Evolutionary conservation across 2,329 filamentous ascomycete genomes (phyloP), one percentile per base, ranked within the genome.

Genomic region (Paramyrothecium roridum): DNA sequence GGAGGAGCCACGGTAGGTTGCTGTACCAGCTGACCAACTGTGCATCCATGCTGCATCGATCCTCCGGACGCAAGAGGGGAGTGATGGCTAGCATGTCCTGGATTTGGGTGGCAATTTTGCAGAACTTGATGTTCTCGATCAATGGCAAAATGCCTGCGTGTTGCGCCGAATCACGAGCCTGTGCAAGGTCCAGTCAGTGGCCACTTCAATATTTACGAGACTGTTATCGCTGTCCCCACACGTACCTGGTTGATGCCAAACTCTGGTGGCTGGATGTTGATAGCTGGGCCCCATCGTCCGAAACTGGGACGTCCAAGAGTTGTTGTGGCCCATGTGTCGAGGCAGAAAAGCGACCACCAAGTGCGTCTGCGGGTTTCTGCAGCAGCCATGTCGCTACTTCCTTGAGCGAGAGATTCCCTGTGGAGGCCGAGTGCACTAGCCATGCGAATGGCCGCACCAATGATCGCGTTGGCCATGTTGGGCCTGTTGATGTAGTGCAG

Each of bases 41-140:
- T 3, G 76, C 75, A 63, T 93, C 89, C 20, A 91, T 80, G 55
- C 79, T 79, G 57, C 81, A 79, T 21, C 88, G 84, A 64, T 92
- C 88, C 30, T 86, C 80, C 30, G 81, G 76, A n/a, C 81, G 80
- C 2, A 91, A 79, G 2, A 90, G 76, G 1, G 89, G 87, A 2
- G 84, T 82, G 53, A 87, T 84, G 17, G 88, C 87, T 3, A 93
- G 79, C 52, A 85, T 81, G 64, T 93, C 89, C 67, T 93, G 90
- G 55, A 93, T 88, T 57, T 85, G 83, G 0, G 89, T 91, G 20
- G 88, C 86, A 57, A 93, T 89, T 68, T 88, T 89, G 73, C 88
- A 91, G 70, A 93, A 93, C 52, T 86, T 85, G 59, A 90, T 87
- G 67, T 90, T 91, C 70, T 93, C 87, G 26, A 90, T 84, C 17